Evolutionary conservation across 2,329 filamentous ascomycete genomes (phyloP).

Genomic region (Hirsutella rhossiliensis): DNA sequence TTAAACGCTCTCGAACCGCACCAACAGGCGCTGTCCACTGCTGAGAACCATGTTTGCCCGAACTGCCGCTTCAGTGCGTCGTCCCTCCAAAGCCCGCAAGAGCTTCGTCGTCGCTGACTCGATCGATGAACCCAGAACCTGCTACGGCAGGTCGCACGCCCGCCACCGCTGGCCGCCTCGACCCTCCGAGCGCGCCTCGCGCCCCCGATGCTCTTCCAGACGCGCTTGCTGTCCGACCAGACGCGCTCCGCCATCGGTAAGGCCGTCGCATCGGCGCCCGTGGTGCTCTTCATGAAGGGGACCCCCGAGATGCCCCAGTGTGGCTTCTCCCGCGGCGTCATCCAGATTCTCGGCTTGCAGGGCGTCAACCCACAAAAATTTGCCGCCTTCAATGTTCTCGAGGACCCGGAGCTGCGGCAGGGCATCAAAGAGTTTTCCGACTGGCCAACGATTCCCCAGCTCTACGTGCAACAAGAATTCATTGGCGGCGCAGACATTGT

Average conservation of each 20-base stretch:
- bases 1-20: too few relatives aligned
- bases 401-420: conserved; percentile 74
- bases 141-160: not conserved
- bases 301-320: conserved; percentile 94
- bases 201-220: not conserved
- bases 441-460: conserved; percentile 96
- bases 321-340: conserved; percentile 88
- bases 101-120: not conserved
- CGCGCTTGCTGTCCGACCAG: conserved; percentile 65
- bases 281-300: conserved; percentile 99
- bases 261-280: conserved; percentile 74
- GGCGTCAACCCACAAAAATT: conserved; percentile 94
- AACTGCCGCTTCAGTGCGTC: not conserved
- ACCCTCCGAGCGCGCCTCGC: not conserved
- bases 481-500: conserved; percentile 96
- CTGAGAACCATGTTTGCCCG: not conserved
- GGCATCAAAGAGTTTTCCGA: conserved; percentile 99
- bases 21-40: too few relatives aligned
- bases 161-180: not conserved
- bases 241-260: conserved; percentile 79
- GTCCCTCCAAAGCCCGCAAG: not conserved
- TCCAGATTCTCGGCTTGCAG: conserved; percentile 90
- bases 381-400: conserved; percentile 94
- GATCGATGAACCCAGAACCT: not conserved
- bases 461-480: conserved; percentile 94